phyloP scores from a whole-genome alignment of 2,329 filamentous ascomycete species.

The Phialophora chinensis region DNA sequence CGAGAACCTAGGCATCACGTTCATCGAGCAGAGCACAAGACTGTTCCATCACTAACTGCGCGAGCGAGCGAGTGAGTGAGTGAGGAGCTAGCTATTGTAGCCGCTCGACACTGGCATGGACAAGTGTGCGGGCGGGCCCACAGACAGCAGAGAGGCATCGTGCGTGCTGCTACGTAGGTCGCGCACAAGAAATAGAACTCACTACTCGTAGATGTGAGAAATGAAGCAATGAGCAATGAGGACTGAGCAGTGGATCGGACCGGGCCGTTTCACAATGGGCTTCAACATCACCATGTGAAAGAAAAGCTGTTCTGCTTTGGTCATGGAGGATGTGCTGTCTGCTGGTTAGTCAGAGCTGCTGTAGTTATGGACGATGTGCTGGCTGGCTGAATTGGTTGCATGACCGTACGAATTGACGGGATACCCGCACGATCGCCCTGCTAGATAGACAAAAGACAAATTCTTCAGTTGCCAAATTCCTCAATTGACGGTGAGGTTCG shows the following conservation, averaged over 20 bases:
- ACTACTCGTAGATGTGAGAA: neutral
- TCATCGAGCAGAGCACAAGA: conserved; percentile 91
- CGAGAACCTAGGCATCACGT: conserved; percentile 88
- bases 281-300: neutral
- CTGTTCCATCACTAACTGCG: conserved; percentile 82
- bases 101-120: neutral
- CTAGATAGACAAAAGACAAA: too few species aligned
- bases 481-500: too few species aligned
- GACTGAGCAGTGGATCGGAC: neutral
- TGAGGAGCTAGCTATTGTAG: too few species aligned
- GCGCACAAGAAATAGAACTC: neutral
- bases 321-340: neutral
- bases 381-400: too few species aligned
- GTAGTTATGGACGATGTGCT: too few species aligned
- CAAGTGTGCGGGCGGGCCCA: too few species aligned
- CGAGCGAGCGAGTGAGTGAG: too few species aligned
- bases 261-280: neutral
- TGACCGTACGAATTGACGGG: too few species aligned
- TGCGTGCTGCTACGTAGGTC: neutral
- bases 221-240: neutral
- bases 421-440: too few species aligned
- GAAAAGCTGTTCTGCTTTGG: neutral
- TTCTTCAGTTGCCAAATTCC: too few species aligned
- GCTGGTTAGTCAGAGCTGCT: neutral
- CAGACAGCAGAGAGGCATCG: too few species aligned